These are phyloP conservation scores for Heliamphora exappendiculata DNA, from an alignment of 148 eudicot species.

Conservation along the genomic window DNA sequence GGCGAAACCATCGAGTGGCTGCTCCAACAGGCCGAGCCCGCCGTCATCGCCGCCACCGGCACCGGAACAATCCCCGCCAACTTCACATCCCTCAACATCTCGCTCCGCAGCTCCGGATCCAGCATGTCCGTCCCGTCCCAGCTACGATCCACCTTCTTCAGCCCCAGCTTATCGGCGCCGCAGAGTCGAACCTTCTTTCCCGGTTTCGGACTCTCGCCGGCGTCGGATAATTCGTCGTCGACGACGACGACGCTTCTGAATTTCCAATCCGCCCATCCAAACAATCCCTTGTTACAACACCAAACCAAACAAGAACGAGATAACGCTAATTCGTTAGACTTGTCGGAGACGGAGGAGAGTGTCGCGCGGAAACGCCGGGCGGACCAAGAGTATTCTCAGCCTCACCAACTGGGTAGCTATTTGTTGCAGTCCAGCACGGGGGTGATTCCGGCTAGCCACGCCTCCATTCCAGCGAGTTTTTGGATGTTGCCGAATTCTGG, in stretches of 20 bases:
- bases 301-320: conserved; percentile 57
- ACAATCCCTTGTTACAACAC: conserved; percentile 21
- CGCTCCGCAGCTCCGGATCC: conserved; percentile 38
- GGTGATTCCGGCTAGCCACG: conserved; percentile 28
- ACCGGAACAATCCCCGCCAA: conserved; percentile 65
- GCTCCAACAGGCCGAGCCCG: conserved; percentile 73
- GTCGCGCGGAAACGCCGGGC: conserved; percentile 16
- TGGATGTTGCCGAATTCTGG: conserved; percentile 26
- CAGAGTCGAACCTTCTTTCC: conserved; percentile 54
- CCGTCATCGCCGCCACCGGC: conserved; percentile 72
- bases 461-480: conserved; percentile 28
- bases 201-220: conserved; percentile 39
- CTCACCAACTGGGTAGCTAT: conserved; percentile 24
- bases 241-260: conserved; percentile 39
- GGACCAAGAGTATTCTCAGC: conserved; percentile 19
- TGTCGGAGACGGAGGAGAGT: too few species aligned
- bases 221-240: conserved; percentile 28
- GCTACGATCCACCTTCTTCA: conserved; percentile 53
- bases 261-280: conserved; percentile 39
- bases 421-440: conserved; percentile 33
- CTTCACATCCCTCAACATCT: conserved; percentile 47
- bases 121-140: conserved; percentile 75
- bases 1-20: conserved; percentile 85
- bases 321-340: too few species aligned
- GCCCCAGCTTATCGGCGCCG: conserved; percentile 48